Evolutionary conservation across 176 grass and related monocot genomes (phyloP).

Genomic region (Stipa capillata): DNA sequence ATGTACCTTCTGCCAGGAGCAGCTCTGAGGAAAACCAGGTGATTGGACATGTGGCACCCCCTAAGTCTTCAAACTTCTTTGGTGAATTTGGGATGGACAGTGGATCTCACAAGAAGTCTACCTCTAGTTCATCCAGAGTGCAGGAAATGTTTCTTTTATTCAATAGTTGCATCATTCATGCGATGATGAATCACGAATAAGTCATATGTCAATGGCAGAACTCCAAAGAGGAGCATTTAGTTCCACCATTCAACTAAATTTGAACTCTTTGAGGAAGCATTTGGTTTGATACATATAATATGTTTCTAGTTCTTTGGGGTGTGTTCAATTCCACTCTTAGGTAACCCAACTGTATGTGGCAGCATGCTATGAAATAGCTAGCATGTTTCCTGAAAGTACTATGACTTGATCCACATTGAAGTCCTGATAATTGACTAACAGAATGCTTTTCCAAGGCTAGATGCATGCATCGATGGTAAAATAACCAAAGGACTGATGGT

Average conservation of each 20-base stretch:
- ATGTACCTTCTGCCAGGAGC: constrained; percentile 30
- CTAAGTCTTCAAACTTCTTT: constrained; percentile 91
- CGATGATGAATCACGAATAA: background rate
- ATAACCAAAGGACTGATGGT: too few relatives aligned
- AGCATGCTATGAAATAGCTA: background rate
- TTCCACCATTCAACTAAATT: background rate
- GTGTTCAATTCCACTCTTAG: background rate
- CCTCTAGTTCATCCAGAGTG: constrained; percentile 56
- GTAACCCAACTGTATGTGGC: background rate
- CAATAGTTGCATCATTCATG: background rate
- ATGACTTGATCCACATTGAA: background rate
- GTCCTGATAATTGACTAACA: background rate
- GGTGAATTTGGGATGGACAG: constrained; percentile 90
- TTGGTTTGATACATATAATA: background rate
- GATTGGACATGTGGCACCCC: constrained; percentile 74
- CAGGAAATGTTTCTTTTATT: constrained; percentile 45
- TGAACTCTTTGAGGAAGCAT: background rate
- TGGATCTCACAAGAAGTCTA: constrained; percentile 62
- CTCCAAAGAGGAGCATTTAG: background rate
- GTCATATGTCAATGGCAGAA: background rate
- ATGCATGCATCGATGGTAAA: background rate
- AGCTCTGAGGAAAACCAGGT: constrained; percentile 36
- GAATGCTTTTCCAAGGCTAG: background rate
- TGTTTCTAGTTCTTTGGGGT: background rate
- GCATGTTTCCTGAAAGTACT: background rate